A percentile compares a stretch with the other conserved stretches of the same genome.
Evolutionary conservation across 257 asterid species (phyloP).

Genomic region (Nicotiana tomentosiformis): DNA sequence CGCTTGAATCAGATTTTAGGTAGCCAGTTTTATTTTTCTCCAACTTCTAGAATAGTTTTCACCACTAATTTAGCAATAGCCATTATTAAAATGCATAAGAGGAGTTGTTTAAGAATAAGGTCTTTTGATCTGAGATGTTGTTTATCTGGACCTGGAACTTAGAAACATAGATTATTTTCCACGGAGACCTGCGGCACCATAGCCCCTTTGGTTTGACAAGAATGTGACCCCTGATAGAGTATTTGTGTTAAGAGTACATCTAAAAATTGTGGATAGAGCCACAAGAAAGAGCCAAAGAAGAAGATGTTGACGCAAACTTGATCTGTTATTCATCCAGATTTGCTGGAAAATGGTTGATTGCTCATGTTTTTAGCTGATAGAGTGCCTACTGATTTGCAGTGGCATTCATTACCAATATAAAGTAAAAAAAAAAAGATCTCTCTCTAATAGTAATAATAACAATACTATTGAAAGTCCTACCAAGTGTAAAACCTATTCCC

Average conservation of each 20-base stretch:
- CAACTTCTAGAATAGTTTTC: not conserved
- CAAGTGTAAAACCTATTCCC: too few species aligned
- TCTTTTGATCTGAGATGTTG: not conserved
- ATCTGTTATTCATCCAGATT: not conserved
- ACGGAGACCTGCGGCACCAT: not conserved
- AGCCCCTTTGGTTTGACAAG: not conserved
- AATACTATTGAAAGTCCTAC: too few species aligned
- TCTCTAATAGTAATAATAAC: too few species aligned
- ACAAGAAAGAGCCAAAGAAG: not conserved
- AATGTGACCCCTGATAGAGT: not conserved
- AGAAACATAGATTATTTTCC: not conserved
- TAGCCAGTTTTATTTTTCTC: not conserved
- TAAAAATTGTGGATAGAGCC: not conserved
- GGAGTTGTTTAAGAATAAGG: not conserved
- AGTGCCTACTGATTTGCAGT: not conserved
- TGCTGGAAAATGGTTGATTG: not conserved
- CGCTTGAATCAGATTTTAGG: constrained; percentile 4
- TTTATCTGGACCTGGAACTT: not conserved
- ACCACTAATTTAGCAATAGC: not conserved
- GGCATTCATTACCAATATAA: not conserved
- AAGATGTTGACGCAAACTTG: not conserved
- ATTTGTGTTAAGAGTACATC: too few species aligned
- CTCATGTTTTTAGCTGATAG: not conserved
- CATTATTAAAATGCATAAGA: not conserved
- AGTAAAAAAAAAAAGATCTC: too few species aligned